A percentile compares a stretch with the other conserved stretches of the same genome.
phyloP scores from a whole-genome alignment of 2,329 filamentous ascomycete species.

The Simplicillium sp. region DNA sequence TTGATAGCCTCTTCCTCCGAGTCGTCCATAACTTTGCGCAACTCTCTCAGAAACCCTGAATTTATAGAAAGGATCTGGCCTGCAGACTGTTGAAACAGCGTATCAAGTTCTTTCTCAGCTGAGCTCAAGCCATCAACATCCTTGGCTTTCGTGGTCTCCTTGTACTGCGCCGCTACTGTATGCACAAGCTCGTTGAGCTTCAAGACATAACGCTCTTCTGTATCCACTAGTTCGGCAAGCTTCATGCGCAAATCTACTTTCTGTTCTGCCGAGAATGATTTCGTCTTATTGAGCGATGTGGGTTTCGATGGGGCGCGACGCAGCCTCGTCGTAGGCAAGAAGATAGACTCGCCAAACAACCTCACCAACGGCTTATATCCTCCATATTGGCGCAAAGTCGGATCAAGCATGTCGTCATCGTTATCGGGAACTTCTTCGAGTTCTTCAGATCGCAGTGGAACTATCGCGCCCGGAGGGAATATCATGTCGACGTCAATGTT shows the following conservation, averaged over 20 bases:
- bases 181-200: constrained; percentile 80
- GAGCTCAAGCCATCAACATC: constrained; percentile 57
- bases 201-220: constrained; percentile 85
- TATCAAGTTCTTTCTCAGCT: constrained; percentile 60
- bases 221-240: constrained; percentile 83
- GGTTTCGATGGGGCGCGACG: constrained; percentile 82
- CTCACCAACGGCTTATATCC: constrained; percentile 68
- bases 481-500: constrained; percentile 86
- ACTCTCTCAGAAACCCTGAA: constrained; percentile 65
- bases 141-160: constrained; percentile 54
- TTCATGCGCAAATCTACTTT: constrained; percentile 80
- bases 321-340: constrained; percentile 76
- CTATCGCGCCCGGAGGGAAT: constrained; percentile 67
- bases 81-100: constrained; percentile 72
- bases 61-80: constrained; percentile 77
- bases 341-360: constrained; percentile 73
- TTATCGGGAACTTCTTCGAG: constrained; percentile 50
- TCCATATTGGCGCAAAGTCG: constrained; percentile 61
- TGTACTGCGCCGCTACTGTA: constrained; percentile 71
- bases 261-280: constrained; percentile 69
- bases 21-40: constrained; percentile 69
- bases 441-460: constrained; percentile 51
- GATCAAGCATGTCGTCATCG: constrained; percentile 58
- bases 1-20: constrained; percentile 71
- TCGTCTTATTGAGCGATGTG: constrained; percentile 67